phyloP scores from a whole-genome alignment of 2,329 filamentous ascomycete genomes.

The Scedosporium aurantiacum region DNA sequence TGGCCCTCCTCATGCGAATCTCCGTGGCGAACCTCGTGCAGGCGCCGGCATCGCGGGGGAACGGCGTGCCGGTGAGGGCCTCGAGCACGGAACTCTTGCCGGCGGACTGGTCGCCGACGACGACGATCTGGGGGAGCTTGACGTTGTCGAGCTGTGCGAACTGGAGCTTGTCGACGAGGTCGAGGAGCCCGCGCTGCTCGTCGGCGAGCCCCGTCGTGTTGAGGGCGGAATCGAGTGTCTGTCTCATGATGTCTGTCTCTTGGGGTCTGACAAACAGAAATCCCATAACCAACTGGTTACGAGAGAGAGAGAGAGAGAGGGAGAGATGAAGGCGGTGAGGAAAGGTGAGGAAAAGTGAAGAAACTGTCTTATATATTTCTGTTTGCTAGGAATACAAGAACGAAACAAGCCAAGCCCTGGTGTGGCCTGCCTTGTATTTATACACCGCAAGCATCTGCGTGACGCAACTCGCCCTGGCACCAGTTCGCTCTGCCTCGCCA shows the following conservation, averaged over 20 bases:
- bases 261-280: constrained; percentile 3
- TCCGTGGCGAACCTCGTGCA: constrained; percentile 54
- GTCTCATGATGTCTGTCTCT: constrained; percentile 6
- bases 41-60: constrained; percentile 47
- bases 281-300: background rate
- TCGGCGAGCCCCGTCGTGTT: constrained; percentile 37
- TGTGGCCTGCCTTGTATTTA: too few species aligned
- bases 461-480: too few species aligned
- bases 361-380: background rate
- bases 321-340: background rate
- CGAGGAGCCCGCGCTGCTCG: constrained; percentile 45
- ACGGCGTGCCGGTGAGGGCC: constrained; percentile 50
- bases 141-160: constrained; percentile 40
- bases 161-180: constrained; percentile 46
- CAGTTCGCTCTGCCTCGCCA: background rate
- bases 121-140: constrained; percentile 49
- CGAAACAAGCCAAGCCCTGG: too few species aligned
- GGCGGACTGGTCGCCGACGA: constrained; percentile 53
- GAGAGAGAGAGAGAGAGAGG: background rate
- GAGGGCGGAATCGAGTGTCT: constrained; percentile 34
- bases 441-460: too few species aligned
- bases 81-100: constrained; percentile 55
- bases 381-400: background rate
- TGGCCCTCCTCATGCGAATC: constrained; percentile 39
- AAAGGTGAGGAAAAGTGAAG: background rate